phyloP scores from a whole-genome alignment of 306 rosid species.

The Fragaria iinumae region DNA sequence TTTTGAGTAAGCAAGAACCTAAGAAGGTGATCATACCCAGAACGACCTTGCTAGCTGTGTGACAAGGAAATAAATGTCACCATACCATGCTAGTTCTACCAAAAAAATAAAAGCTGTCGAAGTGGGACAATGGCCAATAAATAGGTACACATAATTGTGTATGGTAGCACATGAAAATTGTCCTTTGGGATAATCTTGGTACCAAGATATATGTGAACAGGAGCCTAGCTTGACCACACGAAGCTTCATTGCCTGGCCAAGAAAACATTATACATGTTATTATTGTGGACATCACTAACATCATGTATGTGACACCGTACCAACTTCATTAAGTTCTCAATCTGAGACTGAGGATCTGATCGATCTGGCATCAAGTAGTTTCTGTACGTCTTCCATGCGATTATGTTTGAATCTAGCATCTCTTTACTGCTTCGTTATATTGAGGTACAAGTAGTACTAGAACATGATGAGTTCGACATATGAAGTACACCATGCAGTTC shows the following conservation, averaged over 20 bases:
- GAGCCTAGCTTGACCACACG: not conserved
- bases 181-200: not conserved
- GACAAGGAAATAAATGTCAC: not conserved
- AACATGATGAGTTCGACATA: not conserved
- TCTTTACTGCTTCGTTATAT: not conserved
- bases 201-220: not conserved
- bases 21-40: conserved; percentile 3
- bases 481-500: not conserved
- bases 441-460: not conserved
- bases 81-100: not conserved
- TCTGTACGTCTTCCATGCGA: not conserved
- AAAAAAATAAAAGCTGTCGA: conserved; percentile 6
- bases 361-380: not conserved
- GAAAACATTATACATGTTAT: not conserved
- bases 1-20: not conserved
- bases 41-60: not conserved
- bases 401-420: not conserved
- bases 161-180: conserved; percentile 14
- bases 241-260: not conserved
- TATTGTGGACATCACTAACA: not conserved
- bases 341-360: not conserved
- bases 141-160: not conserved
- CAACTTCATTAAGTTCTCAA: not conserved
- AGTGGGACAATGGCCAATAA: conserved; percentile 6
- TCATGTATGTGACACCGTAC: not conserved